Evolutionary conservation across 108 stramenopile species (phyloP).

Genomic region (Ochromonas danica): DNA sequence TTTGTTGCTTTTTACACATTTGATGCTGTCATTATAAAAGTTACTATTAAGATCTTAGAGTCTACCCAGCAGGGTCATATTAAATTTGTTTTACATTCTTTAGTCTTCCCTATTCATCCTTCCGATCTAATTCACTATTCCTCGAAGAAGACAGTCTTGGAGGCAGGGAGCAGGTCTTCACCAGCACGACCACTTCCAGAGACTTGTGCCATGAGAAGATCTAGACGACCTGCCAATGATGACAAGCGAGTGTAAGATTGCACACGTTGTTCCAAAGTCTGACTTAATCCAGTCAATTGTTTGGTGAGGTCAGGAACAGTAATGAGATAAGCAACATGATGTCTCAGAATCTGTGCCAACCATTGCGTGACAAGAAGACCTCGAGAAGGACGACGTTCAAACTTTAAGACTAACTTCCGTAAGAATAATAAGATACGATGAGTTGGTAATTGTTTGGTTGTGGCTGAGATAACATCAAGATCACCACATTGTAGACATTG

Average conservation of each 20-base stretch:
- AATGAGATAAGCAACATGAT: constrained; percentile 2
- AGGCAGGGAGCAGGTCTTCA: no score
- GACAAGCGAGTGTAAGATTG: constrained; percentile 19
- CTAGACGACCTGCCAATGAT: constrained; percentile 6
- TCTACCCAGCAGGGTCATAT: no score
- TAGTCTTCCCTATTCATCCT: no score
- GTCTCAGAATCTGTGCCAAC: not conserved
- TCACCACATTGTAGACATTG: constrained; percentile 8
- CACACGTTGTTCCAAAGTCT: constrained; percentile 11
- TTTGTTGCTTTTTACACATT: no score
- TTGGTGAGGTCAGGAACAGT: constrained; percentile 18
- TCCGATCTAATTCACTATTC: no score
- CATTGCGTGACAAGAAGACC: not conserved
- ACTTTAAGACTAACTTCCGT: constrained; percentile 2
- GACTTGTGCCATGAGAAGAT: constrained; percentile 26
- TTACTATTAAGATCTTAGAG: no score
- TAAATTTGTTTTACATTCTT: no score
- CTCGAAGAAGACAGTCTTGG: no score
- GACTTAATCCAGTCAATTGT: constrained; percentile 28
- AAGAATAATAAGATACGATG: not conserved
- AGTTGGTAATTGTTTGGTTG: not conserved
- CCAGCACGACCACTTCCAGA: no score
- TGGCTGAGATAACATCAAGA: not conserved
- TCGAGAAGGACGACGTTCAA: constrained; percentile 25
- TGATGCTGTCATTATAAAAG: no score